These are phyloP conservation scores for Fusarium sp. DNA, from an alignment of 2,329 filamentous ascomycete genomes.

Conservation along the genomic window DNA sequence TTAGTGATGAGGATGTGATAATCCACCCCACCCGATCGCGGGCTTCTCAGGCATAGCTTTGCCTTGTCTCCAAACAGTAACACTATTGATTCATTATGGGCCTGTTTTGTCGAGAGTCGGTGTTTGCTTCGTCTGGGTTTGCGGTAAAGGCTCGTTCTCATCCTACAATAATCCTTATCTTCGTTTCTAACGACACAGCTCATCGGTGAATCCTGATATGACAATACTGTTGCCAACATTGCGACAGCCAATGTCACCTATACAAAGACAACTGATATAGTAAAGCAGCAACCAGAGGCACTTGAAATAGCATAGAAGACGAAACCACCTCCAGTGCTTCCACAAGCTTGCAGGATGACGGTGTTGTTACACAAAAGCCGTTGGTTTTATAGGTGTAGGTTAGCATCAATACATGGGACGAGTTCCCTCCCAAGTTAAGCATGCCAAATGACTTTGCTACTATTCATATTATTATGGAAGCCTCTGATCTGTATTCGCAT, in stretches of 20 bases:
- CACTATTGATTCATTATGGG: not conserved
- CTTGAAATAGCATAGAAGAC: not conserved
- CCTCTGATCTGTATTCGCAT: not conserved
- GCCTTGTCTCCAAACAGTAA: not conserved
- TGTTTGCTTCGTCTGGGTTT: too few species aligned
- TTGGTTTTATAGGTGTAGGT: not conserved
- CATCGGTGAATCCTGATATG: not conserved
- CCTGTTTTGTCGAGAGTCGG: not conserved
- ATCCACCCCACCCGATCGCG: not conserved
- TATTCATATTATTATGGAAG: not conserved
- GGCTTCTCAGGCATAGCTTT: not conserved
- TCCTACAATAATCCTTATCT: too few species aligned
- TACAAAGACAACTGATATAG: not conserved
- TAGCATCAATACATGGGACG: not conserved
- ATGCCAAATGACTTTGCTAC: not conserved
- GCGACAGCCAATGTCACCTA: not conserved
- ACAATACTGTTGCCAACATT: not conserved
- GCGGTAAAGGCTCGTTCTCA: too few species aligned
- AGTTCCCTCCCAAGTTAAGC: not conserved
- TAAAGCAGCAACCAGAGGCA: too few species aligned
- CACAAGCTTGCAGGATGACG: not conserved
- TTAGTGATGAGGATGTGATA: not conserved
- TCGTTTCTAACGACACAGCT: not conserved
- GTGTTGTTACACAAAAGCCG: not conserved
- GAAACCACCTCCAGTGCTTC: not conserved